These are phyloP conservation scores for Stagonosporopsis tanaceti DNA, from an alignment of 2,329 filamentous ascomycete genomes.

Conservation along the genomic window DNA sequence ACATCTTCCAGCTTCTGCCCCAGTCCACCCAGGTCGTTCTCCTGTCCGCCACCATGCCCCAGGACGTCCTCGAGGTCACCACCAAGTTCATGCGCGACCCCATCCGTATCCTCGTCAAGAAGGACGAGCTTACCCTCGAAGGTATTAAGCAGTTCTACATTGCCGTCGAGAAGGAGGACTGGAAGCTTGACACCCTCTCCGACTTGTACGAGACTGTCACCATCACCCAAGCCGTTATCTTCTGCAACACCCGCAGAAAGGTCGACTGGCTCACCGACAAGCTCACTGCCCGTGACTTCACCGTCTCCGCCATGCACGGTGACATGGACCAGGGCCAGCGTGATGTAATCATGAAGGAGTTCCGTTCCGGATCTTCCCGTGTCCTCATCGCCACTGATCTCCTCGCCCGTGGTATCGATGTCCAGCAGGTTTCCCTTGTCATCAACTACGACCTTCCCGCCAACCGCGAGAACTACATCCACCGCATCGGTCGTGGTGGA, in stretches of 20 bases:
- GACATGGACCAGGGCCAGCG: conserved; percentile 98
- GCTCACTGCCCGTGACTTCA: conserved; percentile 98
- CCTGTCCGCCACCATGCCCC: conserved; percentile 97
- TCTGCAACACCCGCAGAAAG: conserved; percentile 99
- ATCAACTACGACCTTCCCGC: conserved; percentile 99
- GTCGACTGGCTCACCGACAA: conserved; percentile 99
- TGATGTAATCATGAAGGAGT: conserved; percentile 99
- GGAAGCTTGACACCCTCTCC: conserved; percentile 99
- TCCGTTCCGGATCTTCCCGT: conserved; percentile 97
- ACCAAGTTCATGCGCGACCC: conserved; percentile 99
- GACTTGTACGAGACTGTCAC: conserved; percentile 99
- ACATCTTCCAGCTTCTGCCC: conserved; percentile 98
- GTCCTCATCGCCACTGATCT: conserved; percentile 98
- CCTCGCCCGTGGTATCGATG: conserved; percentile 98
- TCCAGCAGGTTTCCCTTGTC: conserved; percentile 98
- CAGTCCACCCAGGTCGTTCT: conserved; percentile 99
- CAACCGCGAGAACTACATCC: conserved; percentile 99
- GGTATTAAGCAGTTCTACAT: conserved; percentile 99
- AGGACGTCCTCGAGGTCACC: conserved; percentile 98
- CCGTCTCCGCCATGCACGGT: conserved; percentile 99
- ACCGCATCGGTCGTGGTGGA: conserved; percentile 98
- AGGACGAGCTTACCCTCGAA: conserved; percentile 98
- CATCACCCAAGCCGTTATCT: conserved; percentile 99
- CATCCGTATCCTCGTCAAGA: conserved; percentile 98
- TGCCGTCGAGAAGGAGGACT: conserved; percentile 99